phyloP scores from a whole-genome alignment of 192 early-diverging fungal genomes.

The Glomus cerebriforme region DNA sequence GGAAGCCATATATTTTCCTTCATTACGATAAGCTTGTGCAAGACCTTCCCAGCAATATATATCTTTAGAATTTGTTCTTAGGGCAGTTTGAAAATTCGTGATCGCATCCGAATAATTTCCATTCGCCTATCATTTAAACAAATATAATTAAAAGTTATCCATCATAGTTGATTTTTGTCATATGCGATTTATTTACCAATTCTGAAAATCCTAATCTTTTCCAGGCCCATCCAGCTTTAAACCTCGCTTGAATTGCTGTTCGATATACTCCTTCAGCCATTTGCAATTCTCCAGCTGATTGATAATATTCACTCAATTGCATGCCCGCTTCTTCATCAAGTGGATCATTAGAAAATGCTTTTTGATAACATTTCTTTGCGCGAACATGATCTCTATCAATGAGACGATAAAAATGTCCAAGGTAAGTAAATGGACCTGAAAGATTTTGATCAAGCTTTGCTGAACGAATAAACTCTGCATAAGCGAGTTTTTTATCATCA shows the following conservation, averaged over 20 bases:
- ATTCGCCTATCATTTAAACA: slow-evolving; percentile 32
- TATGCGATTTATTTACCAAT: slow-evolving; percentile 44
- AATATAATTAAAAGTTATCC: background rate
- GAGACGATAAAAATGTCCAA: slow-evolving; percentile 80
- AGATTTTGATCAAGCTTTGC: slow-evolving; percentile 68
- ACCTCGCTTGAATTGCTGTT: slow-evolving; percentile 40
- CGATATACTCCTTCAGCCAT: slow-evolving; percentile 56
- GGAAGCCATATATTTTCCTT: slow-evolving; percentile 72
- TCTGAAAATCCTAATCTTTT: slow-evolving; percentile 72
- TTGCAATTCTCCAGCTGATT: slow-evolving; percentile 46
- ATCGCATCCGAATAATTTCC: slow-evolving; percentile 59
- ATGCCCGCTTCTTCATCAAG: slow-evolving; percentile 67
- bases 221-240: slow-evolving; percentile 76
- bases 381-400: slow-evolving; percentile 66
- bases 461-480: slow-evolving; percentile 67
- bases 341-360: slow-evolving; percentile 73
- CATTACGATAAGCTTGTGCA: slow-evolving; percentile 71
- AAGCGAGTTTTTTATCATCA: slow-evolving; percentile 63
- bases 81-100: slow-evolving; percentile 74
- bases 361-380: slow-evolving; percentile 81
- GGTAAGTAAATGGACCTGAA: slow-evolving; percentile 69
- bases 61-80: slow-evolving; percentile 72
- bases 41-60: slow-evolving; percentile 75
- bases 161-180: background rate
- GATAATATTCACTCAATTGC: slow-evolving; percentile 64